Evolutionary conservation across 2,329 filamentous ascomycete genomes (phyloP), one percentile per base, ranked within the genome.

Genomic region (Aspergillus flavus): DNA sequence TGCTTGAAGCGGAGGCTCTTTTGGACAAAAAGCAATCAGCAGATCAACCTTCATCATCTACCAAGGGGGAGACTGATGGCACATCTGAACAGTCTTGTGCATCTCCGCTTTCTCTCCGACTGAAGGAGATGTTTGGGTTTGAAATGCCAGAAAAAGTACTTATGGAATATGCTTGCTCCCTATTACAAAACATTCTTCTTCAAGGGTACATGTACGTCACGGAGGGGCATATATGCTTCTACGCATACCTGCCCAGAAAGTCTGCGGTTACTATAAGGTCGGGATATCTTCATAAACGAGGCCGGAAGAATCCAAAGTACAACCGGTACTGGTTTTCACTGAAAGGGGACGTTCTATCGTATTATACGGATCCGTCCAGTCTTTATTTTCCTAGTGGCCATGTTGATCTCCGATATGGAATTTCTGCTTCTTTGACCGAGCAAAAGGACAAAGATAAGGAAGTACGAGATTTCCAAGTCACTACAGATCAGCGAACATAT

Each of bases 161-260:
- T 65, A 89, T 76, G 87, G 94, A 98, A 81, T 97, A 96, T 75
- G 91, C 93, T 10, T 98, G 94, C 79, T 97, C 93, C 89, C 82
- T 98, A 45, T 81, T 98, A 39, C 93, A 97, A 76, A 97, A 91
- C 73, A 93, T 97, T 52, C 82, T 98, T 34, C 85, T 98, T 10
- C 93, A 97, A 75, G 95, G 95, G 6, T 97, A 95, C 76, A 90
- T 99, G 85, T 98, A 98, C 79, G 92, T 99, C 73, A 98, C 95
- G 0, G 85, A 91, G 65, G 91, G 90, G 70, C 95, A 99, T 75
- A 91, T 98, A 65, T 97, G 94, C 79, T 99, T 98, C 77, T 98
- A 97, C 75, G 93, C 95, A 45, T 97, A 97, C 75, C 85, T 98
- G n/a, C 93, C 93, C 7, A 96, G 94, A 82, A 97, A 95, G 83